Conservation (phyloP, 768 basidiomycete species). For the Boletus rubroflammeus region DNA sequence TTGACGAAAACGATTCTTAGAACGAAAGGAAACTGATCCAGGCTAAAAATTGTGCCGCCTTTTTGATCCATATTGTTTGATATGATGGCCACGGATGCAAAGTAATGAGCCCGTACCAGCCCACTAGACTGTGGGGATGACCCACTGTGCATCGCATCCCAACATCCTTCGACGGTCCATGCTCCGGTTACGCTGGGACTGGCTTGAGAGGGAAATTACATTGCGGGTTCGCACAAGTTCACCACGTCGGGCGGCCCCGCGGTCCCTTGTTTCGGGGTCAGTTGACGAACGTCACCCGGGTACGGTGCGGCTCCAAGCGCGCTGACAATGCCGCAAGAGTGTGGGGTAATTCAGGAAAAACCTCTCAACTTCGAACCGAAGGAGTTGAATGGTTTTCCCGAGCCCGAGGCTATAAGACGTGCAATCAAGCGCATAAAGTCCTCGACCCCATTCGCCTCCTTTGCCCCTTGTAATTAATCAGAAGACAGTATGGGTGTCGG, state of each 20-base stretch:
- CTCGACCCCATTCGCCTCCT: slow-evolving; percentile 14
- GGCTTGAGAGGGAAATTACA: not conserved
- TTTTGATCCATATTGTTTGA: not conserved
- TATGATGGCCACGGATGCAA: not conserved
- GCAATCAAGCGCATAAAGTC: slow-evolving; percentile 10
- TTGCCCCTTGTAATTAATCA: not conserved
- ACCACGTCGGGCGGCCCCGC: not conserved
- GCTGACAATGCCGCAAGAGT: not conserved
- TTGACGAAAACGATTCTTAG: not conserved
- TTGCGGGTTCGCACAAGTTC: not conserved
- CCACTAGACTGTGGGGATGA: not conserved
- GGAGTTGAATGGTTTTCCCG: slow-evolving; percentile 7
- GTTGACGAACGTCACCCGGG: not conserved
- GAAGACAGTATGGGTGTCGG: slow-evolving; percentile 50
- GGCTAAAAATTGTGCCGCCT: not conserved
- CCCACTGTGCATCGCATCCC: not conserved
- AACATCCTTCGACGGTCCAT: not conserved
- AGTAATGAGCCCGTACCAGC: not conserved
- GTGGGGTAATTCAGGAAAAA: slow-evolving; percentile 26
- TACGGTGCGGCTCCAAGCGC: not conserved
- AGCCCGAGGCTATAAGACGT: slow-evolving; percentile 7
- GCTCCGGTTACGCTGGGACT: not conserved
- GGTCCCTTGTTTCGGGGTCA: not conserved
- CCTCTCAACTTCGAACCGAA: not conserved
- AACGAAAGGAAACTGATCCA: not conserved